Conservation (phyloP, 495 filamentous ascomycete genomes). For the Penicillium chermesinum region DNA sequence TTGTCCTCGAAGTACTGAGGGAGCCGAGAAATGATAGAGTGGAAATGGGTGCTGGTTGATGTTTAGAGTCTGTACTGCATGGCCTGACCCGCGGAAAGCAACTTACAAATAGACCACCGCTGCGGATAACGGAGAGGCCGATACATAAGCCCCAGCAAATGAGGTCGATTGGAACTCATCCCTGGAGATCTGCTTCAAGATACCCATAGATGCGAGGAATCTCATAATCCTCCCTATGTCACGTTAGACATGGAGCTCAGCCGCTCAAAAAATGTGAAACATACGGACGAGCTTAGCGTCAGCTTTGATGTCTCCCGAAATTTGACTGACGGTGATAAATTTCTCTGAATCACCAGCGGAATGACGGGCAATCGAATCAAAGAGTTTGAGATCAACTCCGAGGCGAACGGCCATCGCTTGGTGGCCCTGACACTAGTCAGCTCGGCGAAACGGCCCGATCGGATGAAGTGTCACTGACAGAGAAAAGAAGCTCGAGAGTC, state of each 20-base stretch:
- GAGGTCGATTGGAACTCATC: background rate
- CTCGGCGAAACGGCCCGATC: background rate
- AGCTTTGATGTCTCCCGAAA: conserved; percentile 1
- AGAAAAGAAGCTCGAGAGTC: conserved; percentile 1
- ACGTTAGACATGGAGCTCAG: background rate
- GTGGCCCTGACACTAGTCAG: background rate
- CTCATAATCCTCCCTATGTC: conserved; percentile 1
- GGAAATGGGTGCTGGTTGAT: conserved; percentile 2
- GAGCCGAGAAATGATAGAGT: background rate
- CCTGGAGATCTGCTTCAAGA: background rate
- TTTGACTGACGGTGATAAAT: background rate
- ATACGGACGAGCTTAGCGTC: background rate
- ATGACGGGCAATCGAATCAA: background rate
- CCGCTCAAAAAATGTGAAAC: background rate
- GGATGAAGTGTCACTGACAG: background rate
- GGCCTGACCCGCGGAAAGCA: background rate
- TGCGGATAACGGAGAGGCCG: background rate
- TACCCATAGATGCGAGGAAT: conserved; percentile 1
- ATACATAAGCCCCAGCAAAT: background rate
- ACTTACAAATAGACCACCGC: conserved; percentile 1
- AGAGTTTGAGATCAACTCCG: conserved; percentile 1
- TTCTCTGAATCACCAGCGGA: background rate
- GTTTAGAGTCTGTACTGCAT: background rate
- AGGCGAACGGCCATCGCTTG: conserved; percentile 2
- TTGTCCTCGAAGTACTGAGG: conserved; percentile 7